Percentiles rank a stretch among this genome's conserved stretches.
Evolutionary conservation across 2,329 filamentous ascomycete genomes (phyloP).

Genomic region (Aspergillus puulaauensis): DNA sequence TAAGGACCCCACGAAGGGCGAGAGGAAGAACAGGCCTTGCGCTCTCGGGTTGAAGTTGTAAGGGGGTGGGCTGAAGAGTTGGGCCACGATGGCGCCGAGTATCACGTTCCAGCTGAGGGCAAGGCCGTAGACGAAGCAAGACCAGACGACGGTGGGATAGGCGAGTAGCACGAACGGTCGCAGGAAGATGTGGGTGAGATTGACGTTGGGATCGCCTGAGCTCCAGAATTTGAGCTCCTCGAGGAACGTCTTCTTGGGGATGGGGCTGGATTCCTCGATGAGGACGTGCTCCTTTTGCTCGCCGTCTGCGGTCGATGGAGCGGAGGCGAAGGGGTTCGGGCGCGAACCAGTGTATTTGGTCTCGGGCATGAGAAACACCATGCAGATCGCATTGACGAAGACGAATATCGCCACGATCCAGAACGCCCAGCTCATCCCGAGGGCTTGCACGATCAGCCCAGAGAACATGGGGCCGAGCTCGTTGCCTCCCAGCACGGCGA

Average conservation of each 20-base stretch:
- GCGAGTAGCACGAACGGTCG: background rate
- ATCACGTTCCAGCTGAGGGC: constrained; percentile 7
- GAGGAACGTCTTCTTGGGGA: background rate
- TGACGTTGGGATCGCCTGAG: background rate
- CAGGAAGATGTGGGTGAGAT: background rate
- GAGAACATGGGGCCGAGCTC: constrained; percentile 4
- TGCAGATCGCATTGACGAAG: constrained; percentile 1
- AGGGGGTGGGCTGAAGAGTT: constrained; percentile 1
- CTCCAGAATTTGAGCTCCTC: constrained; percentile 3
- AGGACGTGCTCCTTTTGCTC: background rate
- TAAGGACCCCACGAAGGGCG: background rate
- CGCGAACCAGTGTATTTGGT: background rate
- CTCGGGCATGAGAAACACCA: constrained; percentile 5
- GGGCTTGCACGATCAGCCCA: constrained; percentile 1
- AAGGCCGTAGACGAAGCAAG: constrained; percentile 2
- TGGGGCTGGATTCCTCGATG: background rate
- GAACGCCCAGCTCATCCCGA: constrained; percentile 4
- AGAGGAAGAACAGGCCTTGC: constrained; percentile 1
- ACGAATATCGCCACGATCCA: constrained; percentile 7
- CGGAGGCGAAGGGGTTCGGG: background rate
- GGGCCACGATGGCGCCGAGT: background rate
- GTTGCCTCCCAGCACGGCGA: constrained; percentile 1
- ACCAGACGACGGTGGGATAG: constrained; percentile 4
- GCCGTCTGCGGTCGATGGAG: background rate
- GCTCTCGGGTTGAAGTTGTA: background rate